A percentile compares a stretch with the other conserved stretches of the same genome.
Conservation (phyloP, 768 basidiomycete species). For the Auriscalpium vulgare region DNA sequence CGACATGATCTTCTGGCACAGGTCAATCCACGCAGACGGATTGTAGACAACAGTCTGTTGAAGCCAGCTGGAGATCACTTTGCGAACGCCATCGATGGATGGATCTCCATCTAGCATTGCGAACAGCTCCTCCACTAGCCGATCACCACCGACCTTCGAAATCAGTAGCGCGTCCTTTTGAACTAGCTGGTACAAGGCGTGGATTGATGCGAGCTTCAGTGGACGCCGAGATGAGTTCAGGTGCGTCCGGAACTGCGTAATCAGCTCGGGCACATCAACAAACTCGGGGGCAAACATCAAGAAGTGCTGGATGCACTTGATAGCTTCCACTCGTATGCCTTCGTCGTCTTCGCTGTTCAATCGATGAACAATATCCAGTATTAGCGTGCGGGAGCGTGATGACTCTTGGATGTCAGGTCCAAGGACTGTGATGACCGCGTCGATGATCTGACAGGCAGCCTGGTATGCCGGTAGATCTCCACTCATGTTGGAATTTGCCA, state of each 20-base stretch:
- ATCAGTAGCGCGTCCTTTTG: constrained; percentile 89
- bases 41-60: constrained; percentile 89
- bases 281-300: constrained; percentile 91
- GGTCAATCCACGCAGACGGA: constrained; percentile 96
- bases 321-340: constrained; percentile 84
- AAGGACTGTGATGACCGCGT: constrained; percentile 87
- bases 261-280: constrained; percentile 72
- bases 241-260: constrained; percentile 69
- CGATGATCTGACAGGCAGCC: constrained; percentile 84
- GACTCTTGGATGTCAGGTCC: constrained; percentile 96
- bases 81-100: constrained; percentile 85
- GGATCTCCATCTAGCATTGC: constrained; percentile 93
- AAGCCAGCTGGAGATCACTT: constrained; percentile 91
- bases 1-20: constrained; percentile 96
- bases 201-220: constrained; percentile 89
- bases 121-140: constrained; percentile 89
- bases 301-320: constrained; percentile 94
- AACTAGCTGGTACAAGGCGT: constrained; percentile 93
- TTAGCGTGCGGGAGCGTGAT: constrained; percentile 63
- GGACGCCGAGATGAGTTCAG: constrained; percentile 76
- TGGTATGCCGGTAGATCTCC: constrained; percentile 92
- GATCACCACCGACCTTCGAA: constrained; percentile 90
- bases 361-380: constrained; percentile 79
- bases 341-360: constrained; percentile 84
- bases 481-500: constrained; percentile 75